Evolutionary conservation across 306 rosid species (phyloP), one percentile per base, ranked within the genome.

Genomic region (Oxytropis ochrocephala): DNA sequence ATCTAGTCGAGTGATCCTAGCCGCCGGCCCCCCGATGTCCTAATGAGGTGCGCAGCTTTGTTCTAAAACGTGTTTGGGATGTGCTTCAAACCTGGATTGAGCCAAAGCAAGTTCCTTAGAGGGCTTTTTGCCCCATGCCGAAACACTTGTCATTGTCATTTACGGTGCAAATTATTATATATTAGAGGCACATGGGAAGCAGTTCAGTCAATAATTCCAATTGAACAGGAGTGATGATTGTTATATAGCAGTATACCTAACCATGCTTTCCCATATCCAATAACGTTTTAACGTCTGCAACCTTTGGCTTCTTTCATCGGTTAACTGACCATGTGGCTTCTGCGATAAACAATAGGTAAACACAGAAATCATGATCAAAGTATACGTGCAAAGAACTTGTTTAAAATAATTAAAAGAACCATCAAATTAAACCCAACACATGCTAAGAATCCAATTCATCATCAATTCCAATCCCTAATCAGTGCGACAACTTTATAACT

Each of bases 371-470:
- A 38, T 38, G 54, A 73, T 63, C 47, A 63, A 52, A 63, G 47
- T 63, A 14, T 49, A 17, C 11, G 19, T 16, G 6, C 43, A 7
- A 38, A 8, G 43, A 38, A 38, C 38, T 33, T 33, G 38, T 33
- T 33, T 33, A 38, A 38, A 7, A 49, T 17, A 18, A 51, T 39
- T 18, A n/a, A 14, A 73, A 42, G 8, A 41, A 35, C 18, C 56
- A 54, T 44, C 43, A 43, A 64, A 65, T 44, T 32, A 43, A 64
- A 64, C 78, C 79, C 55, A 44, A 44, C 73, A 74, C 79, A 44
- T 66, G 65, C 38, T 16, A 54, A 29, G 67, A 54, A 44, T 44
- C 41, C 73, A 36, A 18, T 43, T 52, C 16, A 30, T 30, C 66
- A 30, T 12, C 63, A 12, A 8, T 18, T 72, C 8, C 59, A 11